These are phyloP conservation scores for Monascus ruber DNA, from an alignment of 2,329 filamentous ascomycete genomes.

Conservation along the genomic window DNA sequence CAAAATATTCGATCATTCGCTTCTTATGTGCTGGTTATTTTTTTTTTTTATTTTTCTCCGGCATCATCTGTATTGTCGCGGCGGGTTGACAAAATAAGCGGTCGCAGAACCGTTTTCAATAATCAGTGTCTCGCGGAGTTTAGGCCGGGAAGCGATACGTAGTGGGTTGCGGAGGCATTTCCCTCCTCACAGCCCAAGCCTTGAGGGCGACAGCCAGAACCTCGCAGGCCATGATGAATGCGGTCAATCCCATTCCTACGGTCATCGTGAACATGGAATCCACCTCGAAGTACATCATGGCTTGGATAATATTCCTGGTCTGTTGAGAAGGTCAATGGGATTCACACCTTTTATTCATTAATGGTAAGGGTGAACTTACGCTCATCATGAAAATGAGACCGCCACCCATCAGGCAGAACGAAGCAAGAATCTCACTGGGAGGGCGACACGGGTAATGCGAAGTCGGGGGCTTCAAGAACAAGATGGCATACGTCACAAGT, in stretches of 20 bases:
- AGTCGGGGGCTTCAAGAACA: constrained; percentile 69
- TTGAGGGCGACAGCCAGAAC: constrained; percentile 70
- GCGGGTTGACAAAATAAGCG: background rate
- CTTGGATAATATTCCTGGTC: constrained; percentile 63
- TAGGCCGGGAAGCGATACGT: constrained; percentile 18
- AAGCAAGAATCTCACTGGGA: constrained; percentile 75
- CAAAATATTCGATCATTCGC: background rate
- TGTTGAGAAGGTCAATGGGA: constrained; percentile 20
- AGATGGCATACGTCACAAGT: constrained; percentile 63
- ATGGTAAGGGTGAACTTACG: constrained; percentile 40
- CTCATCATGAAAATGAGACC: constrained; percentile 90
- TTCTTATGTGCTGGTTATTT: background rate
- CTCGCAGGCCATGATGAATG: constrained; percentile 75
- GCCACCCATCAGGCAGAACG: constrained; percentile 79
- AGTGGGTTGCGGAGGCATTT: constrained; percentile 19
- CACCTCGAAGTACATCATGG: constrained; percentile 65
- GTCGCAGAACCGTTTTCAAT: background rate
- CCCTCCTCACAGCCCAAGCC: constrained; percentile 60
- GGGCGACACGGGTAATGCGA: constrained; percentile 74
- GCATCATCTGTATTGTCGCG: background rate
- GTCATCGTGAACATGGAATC: constrained; percentile 94
- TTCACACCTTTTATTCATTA: constrained; percentile 2
- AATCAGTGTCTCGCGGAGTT: background rate
- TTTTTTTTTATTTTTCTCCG: background rate
- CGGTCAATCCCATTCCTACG: constrained; percentile 70